phyloP scores from a whole-genome alignment of 352 stramenopile species.

The Globisporangium orthogonon region DNA sequence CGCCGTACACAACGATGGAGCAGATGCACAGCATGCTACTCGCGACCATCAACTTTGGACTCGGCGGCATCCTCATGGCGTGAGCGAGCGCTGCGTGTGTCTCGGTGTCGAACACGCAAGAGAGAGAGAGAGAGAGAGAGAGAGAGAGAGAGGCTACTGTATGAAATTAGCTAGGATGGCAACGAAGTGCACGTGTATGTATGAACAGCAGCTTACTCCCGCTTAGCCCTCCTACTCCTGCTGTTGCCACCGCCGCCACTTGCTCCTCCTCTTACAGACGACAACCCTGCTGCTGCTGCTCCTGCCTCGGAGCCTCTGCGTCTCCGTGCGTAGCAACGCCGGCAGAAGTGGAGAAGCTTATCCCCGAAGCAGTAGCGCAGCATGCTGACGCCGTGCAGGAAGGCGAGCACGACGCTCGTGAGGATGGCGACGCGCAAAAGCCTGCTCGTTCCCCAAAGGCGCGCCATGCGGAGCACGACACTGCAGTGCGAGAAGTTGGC shows the following conservation, averaged over 20 bases:
- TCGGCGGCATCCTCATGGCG: slow-evolving; percentile 88
- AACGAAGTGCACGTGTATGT: neutral
- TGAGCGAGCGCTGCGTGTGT: slow-evolving; percentile 15
- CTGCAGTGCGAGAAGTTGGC: slow-evolving; percentile 24
- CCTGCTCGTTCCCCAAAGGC: slow-evolving; percentile 16
- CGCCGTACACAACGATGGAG: slow-evolving; percentile 88
- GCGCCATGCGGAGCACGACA: slow-evolving; percentile 15
- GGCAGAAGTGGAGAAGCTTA: slow-evolving; percentile 10
- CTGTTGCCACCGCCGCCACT: neutral
- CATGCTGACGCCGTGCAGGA: slow-evolving; percentile 14
- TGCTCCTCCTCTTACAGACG: neutral
- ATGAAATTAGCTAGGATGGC: too few species aligned
- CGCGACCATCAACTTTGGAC: slow-evolving; percentile 92
- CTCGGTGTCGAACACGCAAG: too few species aligned
- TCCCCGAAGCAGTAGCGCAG: neutral
- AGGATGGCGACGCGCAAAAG: slow-evolving; percentile 14
- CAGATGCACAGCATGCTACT: slow-evolving; percentile 90
- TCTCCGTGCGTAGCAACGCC: too few species aligned
- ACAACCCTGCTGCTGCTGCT: neutral
- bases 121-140: too few species aligned
- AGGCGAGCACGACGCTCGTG: slow-evolving; percentile 13
- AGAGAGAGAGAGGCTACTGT: too few species aligned
- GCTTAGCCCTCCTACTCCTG: slow-evolving; percentile 1
- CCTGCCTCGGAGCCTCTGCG: neutral
- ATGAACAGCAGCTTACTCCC: neutral